A percentile compares a stretch with the other conserved stretches of the same genome.
phyloP scores from a whole-genome alignment of 208 protist genomes.

The Trypanosoma conorhini region DNA sequence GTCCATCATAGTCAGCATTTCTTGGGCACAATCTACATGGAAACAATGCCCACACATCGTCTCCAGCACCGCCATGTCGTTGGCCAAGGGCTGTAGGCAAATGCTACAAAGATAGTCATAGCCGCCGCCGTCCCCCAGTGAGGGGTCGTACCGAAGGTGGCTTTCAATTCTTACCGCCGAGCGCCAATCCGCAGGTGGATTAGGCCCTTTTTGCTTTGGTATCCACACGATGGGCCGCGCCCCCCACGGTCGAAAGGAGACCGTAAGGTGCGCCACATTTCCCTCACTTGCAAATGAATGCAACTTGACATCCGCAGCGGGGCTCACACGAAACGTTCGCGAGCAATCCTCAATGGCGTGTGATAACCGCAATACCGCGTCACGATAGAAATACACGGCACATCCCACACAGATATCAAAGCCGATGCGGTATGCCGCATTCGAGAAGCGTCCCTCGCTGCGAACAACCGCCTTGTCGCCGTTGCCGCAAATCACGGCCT shows the following conservation, averaged over 20 bases:
- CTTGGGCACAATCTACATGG: slow-evolving; percentile 66
- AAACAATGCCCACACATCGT: slow-evolving; percentile 68
- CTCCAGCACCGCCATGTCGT: slow-evolving; percentile 41
- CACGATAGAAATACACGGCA: slow-evolving; percentile 52
- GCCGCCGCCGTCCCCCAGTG: slow-evolving; percentile 15
- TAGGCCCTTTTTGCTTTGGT: slow-evolving; percentile 18
- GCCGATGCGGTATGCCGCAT: slow-evolving; percentile 32
- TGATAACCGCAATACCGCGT: slow-evolving; percentile 27
- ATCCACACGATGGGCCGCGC: slow-evolving; percentile 55
- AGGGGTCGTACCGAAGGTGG: slow-evolving; percentile 17
- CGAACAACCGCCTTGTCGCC: slow-evolving; percentile 30
- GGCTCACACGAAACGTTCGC: slow-evolving; percentile 33
- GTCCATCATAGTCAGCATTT: slow-evolving; percentile 35
- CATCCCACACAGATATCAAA: slow-evolving; percentile 76
- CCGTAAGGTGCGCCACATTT: slow-evolving; percentile 21
- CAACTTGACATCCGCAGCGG: slow-evolving; percentile 36
- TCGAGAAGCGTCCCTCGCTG: slow-evolving; percentile 42
- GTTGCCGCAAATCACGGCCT: slow-evolving; percentile 64
- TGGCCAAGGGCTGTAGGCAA: slow-evolving; percentile 42
- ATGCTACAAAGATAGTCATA: slow-evolving; percentile 46
- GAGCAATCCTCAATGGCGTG: slow-evolving; percentile 26
- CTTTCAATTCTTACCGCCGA: slow-evolving; percentile 2
- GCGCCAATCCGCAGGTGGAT: slow-evolving; percentile 24
- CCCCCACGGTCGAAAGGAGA: slow-evolving; percentile 48
- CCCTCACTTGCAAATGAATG: slow-evolving; percentile 19